Evolutionary conservation across 768 basidiomycete species (phyloP), one percentile per base, ranked within the genome.

Genomic region (Boletus sp.): DNA sequence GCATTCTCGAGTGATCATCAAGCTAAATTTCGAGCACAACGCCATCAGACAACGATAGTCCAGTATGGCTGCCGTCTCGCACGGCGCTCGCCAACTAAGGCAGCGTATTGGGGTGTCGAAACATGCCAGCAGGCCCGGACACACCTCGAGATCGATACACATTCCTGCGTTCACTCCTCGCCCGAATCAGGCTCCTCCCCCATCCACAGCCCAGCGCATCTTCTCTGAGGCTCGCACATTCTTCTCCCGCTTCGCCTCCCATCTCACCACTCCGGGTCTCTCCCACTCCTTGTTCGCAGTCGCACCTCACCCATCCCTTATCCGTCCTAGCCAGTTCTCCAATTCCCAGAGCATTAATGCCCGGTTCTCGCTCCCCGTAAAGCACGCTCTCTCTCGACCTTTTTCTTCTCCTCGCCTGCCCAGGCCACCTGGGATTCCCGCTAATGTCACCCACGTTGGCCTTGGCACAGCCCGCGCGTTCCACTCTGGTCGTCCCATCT

Each of bases 401-500:
- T 70, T 79, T 28, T 71, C 73, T 28, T 69, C 74, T 1, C 80
- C 77, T 15, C 83, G 78, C 63, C 73, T 92, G 11, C 89, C 89
- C 10, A 80, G 79, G n/a, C 78, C 80, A 1, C 78, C 79, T 20
- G 42, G 39, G 2, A 77, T 82, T 15, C 83, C 83, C 8, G 71
- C 81, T 18, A 73, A 73, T 47, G 71, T 88, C 30, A 71, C 81
- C 0, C 86, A 90, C 58, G 81, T 94, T 20, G 92, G 92, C 5
- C 77, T 94, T 3, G 89, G 89, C 37, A 80, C 83, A 0, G 89
- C 86, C 0, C 78, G 92, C 37, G 89, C 84, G 64, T 94, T 94
- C 70, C 84, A 85, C 24, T 82, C 85, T 3, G 80, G 78, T 11
- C 83, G 87, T 3, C 87, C 89, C 4, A 79, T 92, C 44, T 92